Conservation (phyloP, 169 alveolate species). For the Plasmodium blacklocki region DNA sequence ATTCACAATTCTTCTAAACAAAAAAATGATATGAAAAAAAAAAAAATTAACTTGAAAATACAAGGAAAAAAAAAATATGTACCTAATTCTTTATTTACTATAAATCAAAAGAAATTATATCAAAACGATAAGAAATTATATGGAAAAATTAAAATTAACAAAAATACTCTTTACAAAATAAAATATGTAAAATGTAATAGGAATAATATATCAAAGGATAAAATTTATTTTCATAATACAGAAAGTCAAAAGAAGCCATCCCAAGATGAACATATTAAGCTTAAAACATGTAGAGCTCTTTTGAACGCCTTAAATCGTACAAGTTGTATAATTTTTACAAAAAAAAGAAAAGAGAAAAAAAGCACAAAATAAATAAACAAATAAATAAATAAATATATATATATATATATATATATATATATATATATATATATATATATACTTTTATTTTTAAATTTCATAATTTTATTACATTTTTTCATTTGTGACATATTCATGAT, state of each 20-base stretch:
- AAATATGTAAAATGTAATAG: background rate
- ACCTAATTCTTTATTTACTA: too few species aligned
- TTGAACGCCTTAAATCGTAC: conserved; percentile 23
- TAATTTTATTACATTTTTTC: too few species aligned
- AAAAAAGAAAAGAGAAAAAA: background rate
- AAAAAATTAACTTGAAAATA: too few species aligned
- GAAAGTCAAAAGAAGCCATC: background rate
- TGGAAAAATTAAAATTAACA: too few species aligned
- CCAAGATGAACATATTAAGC: background rate
- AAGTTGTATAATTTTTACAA: conserved; percentile 42
- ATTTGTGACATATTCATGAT: too few species aligned
- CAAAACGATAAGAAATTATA: background rate
- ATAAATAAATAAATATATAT: background rate
- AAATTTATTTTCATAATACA: background rate
- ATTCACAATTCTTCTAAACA: too few species aligned
- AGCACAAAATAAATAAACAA: background rate
- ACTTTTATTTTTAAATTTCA: too few species aligned
- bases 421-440: too few species aligned
- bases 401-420: background rate
- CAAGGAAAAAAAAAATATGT: too few species aligned
- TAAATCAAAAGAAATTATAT: background rate
- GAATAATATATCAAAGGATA: background rate
- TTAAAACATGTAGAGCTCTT: conserved; percentile 24
- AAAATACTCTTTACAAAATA: background rate
- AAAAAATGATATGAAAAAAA: too few species aligned